These are phyloP conservation scores for Nitzschia sp. DNA, from an alignment of 108 stramenopile genomes.

Conservation along the genomic window DNA sequence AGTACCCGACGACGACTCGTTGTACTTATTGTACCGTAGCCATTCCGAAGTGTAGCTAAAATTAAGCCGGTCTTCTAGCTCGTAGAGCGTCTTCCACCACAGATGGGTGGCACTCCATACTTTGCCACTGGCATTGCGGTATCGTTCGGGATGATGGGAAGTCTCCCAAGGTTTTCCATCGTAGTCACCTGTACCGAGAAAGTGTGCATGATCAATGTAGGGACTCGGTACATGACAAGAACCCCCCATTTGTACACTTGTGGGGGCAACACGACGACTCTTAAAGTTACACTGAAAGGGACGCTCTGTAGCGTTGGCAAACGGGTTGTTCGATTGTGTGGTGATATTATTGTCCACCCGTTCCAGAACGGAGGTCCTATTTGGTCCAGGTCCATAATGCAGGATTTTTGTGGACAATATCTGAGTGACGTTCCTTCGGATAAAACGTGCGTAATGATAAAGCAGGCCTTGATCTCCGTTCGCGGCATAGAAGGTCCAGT, in stretches of 20 bases:
- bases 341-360: not conserved
- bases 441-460: slow-evolving; percentile 39
- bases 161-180: not conserved
- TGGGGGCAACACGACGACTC: not conserved
- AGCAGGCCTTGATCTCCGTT: slow-evolving; percentile 45
- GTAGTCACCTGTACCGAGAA: not conserved
- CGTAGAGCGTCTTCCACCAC: not conserved
- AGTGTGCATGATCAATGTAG: not conserved
- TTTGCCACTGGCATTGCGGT: not conserved
- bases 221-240: not conserved
- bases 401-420: not conserved
- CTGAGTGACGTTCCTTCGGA: slow-evolving; percentile 26
- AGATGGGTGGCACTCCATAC: not conserved
- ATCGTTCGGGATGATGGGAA: not conserved
- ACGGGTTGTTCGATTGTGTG: not conserved
- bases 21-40: no score
- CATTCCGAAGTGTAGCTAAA: not conserved
- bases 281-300: no score
- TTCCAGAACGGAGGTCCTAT: not conserved
- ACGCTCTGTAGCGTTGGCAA: not conserved
- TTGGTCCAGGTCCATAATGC: not conserved
- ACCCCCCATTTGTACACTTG: not conserved
- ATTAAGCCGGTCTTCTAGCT: not conserved
- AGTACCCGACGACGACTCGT: no score
- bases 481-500: slow-evolving; percentile 38